Conservation (phyloP, 2,329 filamentous ascomycete species). For the Dactylellina leptospora region DNA sequence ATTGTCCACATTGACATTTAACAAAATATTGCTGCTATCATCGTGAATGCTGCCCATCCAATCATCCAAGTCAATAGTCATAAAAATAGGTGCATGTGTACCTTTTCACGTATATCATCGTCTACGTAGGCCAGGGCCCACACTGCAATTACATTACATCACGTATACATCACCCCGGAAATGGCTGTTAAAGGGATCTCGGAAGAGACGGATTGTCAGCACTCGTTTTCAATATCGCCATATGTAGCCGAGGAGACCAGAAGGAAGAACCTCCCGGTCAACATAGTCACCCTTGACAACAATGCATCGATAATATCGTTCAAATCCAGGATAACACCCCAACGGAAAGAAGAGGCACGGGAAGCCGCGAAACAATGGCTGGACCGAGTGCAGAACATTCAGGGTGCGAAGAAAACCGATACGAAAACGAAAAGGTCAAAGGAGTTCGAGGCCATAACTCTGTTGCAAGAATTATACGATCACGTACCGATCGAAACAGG, state of each 20-base stretch:
- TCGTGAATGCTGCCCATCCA: too few relatives aligned
- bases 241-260: neutral
- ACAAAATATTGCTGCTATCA: too few relatives aligned
- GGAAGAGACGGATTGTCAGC: neutral
- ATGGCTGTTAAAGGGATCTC: neutral
- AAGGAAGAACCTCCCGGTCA: neutral
- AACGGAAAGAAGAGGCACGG: neutral
- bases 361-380: neutral
- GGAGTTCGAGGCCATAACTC: neutral
- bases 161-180: neutral
- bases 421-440: neutral
- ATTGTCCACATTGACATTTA: too few relatives aligned
- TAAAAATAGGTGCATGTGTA: too few relatives aligned
- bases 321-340: neutral
- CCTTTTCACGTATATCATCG: too few relatives aligned
- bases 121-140: too few relatives aligned
- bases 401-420: too few relatives aligned
- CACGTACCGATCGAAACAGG: neutral
- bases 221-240: neutral
- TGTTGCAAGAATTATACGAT: neutral
- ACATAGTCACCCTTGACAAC: neutral
- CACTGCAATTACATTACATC: too few relatives aligned
- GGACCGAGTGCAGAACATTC: neutral
- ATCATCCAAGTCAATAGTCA: too few relatives aligned
- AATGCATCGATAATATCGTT: neutral